Evolutionary conservation across 805 yeast species (phyloP).

Genomic region (Saccharomyces mikatae): DNA sequence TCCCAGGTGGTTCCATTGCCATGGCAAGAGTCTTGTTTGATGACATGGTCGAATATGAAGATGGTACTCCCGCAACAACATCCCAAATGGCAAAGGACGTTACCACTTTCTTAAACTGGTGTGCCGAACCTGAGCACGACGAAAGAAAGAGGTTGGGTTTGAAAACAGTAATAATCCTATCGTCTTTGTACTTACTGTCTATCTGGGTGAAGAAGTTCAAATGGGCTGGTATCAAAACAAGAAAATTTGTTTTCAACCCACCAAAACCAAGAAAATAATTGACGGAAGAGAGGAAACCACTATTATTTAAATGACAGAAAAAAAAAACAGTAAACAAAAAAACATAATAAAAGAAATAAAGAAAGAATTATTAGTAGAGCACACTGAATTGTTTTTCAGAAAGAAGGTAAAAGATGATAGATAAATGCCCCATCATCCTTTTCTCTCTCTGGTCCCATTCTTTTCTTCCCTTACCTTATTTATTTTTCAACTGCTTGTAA

Average conservation of each 20-base stretch:
- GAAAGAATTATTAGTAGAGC: background rate
- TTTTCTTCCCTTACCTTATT: background rate
- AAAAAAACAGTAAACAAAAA: background rate
- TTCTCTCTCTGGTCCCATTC: background rate
- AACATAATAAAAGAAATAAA: background rate
- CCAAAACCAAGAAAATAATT: slow-evolving; percentile 46
- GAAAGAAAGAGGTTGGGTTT: slow-evolving; percentile 95
- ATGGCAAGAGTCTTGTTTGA: slow-evolving; percentile 98
- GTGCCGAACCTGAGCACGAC: slow-evolving; percentile 96
- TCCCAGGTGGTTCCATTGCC: slow-evolving; percentile 99
- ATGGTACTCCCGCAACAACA: slow-evolving; percentile 97
- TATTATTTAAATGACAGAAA: background rate
- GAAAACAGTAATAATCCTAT: slow-evolving; percentile 76
- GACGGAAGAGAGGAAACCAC: slow-evolving; percentile 32
- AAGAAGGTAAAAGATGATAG: background rate
- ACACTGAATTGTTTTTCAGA: background rate
- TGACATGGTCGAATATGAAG: slow-evolving; percentile 96
- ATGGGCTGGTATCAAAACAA: slow-evolving; percentile 93
- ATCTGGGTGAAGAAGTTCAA: slow-evolving; percentile 95
- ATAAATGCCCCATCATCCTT: background rate
- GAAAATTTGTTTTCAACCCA: slow-evolving; percentile 88
- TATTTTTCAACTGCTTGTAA: slow-evolving; percentile 1
- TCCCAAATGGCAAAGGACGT: slow-evolving; percentile 99
- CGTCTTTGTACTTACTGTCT: slow-evolving; percentile 72
- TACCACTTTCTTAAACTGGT: slow-evolving; percentile 92